A percentile compares a stretch with the other conserved stretches of the same genome.
Conservation (phyloP, 2,329 filamentous ascomycete species). For the Aspergillus novoparasiticus region DNA sequence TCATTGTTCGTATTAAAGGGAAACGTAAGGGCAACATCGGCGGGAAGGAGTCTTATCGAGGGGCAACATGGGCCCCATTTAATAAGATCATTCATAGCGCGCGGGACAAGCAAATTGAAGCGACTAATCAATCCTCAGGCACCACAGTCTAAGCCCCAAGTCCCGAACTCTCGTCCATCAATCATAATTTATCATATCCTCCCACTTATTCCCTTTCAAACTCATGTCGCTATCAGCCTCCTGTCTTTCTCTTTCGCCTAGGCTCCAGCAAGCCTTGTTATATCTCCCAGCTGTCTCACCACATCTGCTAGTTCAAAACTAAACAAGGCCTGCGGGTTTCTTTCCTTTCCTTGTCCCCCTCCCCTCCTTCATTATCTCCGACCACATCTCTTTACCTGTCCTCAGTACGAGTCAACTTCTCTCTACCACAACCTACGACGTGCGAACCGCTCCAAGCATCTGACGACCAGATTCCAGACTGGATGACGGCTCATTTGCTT, state of each 20-base stretch:
- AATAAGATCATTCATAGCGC: conserved; percentile 4
- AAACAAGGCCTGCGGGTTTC: background rate
- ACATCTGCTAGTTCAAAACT: background rate
- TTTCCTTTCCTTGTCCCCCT: background rate
- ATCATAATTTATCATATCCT: background rate
- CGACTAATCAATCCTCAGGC: conserved; percentile 10
- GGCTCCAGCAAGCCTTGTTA: background rate
- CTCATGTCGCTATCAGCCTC: background rate
- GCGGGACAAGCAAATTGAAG: conserved; percentile 12
- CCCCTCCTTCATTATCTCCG: background rate
- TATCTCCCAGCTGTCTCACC: background rate
- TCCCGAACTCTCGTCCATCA: conserved; percentile 2
- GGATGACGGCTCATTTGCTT: conserved; percentile 29
- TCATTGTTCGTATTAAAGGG: background rate
- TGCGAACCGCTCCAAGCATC: background rate
- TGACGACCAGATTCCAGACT: conserved; percentile 11
- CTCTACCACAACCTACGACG: background rate
- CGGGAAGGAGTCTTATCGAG: background rate
- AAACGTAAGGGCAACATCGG: background rate
- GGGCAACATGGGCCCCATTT: background rate
- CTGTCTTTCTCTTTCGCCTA: conserved; percentile 1
- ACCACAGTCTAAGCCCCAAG: conserved; percentile 10
- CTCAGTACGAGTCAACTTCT: background rate
- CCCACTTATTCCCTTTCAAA: background rate
- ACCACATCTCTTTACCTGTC: background rate